Base-by-base conservation (phyloP, 805 yeast species). In the Candida stauntonica region DNA sequence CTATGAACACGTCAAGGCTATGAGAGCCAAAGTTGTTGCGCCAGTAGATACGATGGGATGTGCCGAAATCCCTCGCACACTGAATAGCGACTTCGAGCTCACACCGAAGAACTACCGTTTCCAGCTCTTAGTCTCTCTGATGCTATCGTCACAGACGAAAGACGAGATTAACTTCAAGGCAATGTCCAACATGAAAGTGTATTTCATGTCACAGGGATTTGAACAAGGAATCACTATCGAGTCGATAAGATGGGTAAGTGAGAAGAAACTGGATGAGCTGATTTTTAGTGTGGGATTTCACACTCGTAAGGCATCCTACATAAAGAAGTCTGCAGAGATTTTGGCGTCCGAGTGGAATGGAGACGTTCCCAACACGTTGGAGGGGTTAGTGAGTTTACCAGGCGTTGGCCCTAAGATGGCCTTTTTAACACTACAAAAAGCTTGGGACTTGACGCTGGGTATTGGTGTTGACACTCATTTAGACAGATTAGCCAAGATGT, bases 401-500 rank as follows among this genome's bases (percentile, higher is more conserved):
- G 98, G 98, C 0, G 95, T 89, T 3, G 98, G 98, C 0, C 96
- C 96, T 7, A 89, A 89, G 58, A 89, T 89, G 98, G 95, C 94
- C 0, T 83, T 75, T 56, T 62, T 89, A 28, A 69, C 89, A 2
- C 64, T 87, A 42, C 95, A 87, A 52, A 73, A 77, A 29, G 95
- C 93, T 0, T 88, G 96, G 96, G 65, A 69, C 29, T 65, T 80
- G 42, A 79, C 71, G 37, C 64, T 68, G 12, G 97, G 97, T 0
- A 86, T 89, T n/a, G 96, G 97, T 7, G 96, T 89, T 9, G 98
- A 89, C 57, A 89, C 86, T 3, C 98, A 89, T 59, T 77, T 89
- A 37, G 89, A 85, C 50, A 66, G 98, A 37, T 64, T 88, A 42
- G 78, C 88, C 0, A 78, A 76, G 41, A 72, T 82, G 77, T 87